These are phyloP conservation scores for Tylopilus plumbeoviolaceoides DNA, from an alignment of 768 basidiomycete genomes.

Conservation along the genomic window DNA sequence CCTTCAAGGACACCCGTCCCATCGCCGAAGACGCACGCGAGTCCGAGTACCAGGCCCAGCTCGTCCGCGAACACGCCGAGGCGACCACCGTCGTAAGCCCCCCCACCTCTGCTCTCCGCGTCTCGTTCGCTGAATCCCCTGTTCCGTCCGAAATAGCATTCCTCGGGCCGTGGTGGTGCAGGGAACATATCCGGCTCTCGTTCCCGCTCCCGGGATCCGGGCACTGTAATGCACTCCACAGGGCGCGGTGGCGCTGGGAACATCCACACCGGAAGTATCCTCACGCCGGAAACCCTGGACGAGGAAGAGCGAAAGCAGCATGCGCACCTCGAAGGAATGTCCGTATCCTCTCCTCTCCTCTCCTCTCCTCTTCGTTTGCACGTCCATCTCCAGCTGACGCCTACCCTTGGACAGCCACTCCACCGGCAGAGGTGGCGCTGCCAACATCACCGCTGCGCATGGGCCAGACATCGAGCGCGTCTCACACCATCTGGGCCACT, in stretches of 20 bases:
- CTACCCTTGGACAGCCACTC: constrained; percentile 47
- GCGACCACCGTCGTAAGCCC: constrained; percentile 34
- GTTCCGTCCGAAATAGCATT: constrained; percentile 37
- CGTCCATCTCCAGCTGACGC: background rate
- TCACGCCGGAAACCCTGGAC: constrained; percentile 26
- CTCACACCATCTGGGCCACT: constrained; percentile 23
- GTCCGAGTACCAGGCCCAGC: constrained; percentile 19
- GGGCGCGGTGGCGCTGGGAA: constrained; percentile 69
- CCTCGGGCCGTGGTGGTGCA: constrained; percentile 59
- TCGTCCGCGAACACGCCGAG: constrained; percentile 28
- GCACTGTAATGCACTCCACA: constrained; percentile 38
- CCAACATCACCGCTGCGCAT: constrained; percentile 46
- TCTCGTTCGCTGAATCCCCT: background rate
- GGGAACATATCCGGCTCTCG: constrained; percentile 58
- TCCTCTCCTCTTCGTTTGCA: no score
- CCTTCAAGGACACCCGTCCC: constrained; percentile 30
- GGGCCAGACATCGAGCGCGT: constrained; percentile 38
- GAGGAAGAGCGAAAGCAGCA: constrained; percentile 33
- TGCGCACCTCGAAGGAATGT: constrained; percentile 38
- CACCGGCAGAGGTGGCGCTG: constrained; percentile 64
- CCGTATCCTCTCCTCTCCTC: constrained; percentile 23
- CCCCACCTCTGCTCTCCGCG: background rate
- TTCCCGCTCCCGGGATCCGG: constrained; percentile 45
- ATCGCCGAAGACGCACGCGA: constrained; percentile 27
- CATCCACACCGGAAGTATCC: constrained; percentile 33